A percentile compares a stretch with the other conserved stretches of the same genome.
phyloP scores from a whole-genome alignment of 768 basidiomycete species.

The Lentinula lateritia region DNA sequence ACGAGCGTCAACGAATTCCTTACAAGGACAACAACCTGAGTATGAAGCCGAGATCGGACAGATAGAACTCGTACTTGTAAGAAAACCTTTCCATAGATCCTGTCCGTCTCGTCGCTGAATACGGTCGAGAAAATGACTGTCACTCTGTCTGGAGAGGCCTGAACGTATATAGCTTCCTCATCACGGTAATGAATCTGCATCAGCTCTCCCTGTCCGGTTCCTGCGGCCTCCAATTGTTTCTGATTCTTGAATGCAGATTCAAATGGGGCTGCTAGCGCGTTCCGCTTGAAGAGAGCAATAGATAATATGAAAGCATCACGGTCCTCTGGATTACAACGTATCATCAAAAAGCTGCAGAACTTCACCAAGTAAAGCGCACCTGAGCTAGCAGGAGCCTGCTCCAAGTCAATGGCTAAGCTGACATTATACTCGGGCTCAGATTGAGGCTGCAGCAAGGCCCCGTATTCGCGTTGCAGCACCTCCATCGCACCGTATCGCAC shows the following conservation, averaged over 20 bases:
- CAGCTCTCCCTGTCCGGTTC: conserved; percentile 65
- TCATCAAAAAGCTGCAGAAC: background rate
- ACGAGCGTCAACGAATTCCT: conserved; percentile 99
- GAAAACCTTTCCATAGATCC: conserved; percentile 97
- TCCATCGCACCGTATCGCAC: conserved; percentile 80
- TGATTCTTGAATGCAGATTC: conserved; percentile 82
- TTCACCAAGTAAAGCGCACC: conserved; percentile 41
- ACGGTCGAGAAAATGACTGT: conserved; percentile 97
- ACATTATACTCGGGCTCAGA: conserved; percentile 88
- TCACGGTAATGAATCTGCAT: conserved; percentile 95
- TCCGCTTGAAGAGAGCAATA: conserved; percentile 83
- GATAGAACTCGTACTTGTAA: conserved; percentile 61
- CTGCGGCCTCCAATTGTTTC: conserved; percentile 74
- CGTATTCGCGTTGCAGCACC: conserved; percentile 80
- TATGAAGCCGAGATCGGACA: background rate
- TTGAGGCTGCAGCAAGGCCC: conserved; percentile 54
- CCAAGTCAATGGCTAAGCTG: conserved; percentile 81
- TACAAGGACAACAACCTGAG: conserved; percentile 6
- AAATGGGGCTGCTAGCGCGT: conserved; percentile 92
- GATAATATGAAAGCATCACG: conserved; percentile 78
- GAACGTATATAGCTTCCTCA: conserved; percentile 95
- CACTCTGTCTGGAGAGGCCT: conserved; percentile 90
- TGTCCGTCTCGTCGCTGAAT: conserved; percentile 95
- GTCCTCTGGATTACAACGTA: conserved; percentile 48
- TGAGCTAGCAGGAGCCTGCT: conserved; percentile 72